These are phyloP conservation scores for Penicillium psychrofluorescens DNA, from an alignment of 495 filamentous ascomycete genomes.

Conservation along the genomic window DNA sequence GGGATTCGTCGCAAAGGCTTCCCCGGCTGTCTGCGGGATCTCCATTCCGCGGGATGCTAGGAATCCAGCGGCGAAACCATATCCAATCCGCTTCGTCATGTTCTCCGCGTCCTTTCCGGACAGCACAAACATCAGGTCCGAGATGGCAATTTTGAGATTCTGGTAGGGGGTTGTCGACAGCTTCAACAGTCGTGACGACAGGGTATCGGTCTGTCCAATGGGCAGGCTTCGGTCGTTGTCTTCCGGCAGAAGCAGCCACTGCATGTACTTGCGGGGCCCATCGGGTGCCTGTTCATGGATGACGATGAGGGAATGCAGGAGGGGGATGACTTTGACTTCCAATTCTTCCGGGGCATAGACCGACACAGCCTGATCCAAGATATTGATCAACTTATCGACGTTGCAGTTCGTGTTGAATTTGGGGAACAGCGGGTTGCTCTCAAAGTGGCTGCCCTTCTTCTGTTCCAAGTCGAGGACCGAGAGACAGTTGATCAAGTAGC, in stretches of 20 bases:
- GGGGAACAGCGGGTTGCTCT: slow-evolving; percentile 56
- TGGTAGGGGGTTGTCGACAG: slow-evolving; percentile 72
- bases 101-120: slow-evolving; percentile 65
- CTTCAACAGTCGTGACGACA: slow-evolving; percentile 70
- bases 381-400: slow-evolving; percentile 61
- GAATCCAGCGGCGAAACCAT: slow-evolving; percentile 87
- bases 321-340: slow-evolving; percentile 59
- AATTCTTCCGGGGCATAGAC: slow-evolving; percentile 57
- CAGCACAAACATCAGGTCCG: slow-evolving; percentile 76
- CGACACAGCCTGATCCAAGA: slow-evolving; percentile 61
- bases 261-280: slow-evolving; percentile 54
- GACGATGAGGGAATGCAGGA: slow-evolving; percentile 63
- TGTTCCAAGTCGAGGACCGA: slow-evolving; percentile 65
- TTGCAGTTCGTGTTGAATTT: slow-evolving; percentile 51
- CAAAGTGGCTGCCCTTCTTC: slow-evolving; percentile 33
- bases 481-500: slow-evolving; percentile 69
- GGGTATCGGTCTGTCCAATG: slow-evolving; percentile 65
- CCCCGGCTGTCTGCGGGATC: slow-evolving; percentile 59
- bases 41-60: slow-evolving; percentile 73
- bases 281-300: slow-evolving; percentile 68
- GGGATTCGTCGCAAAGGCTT: slow-evolving; percentile 42
- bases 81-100: slow-evolving; percentile 78
- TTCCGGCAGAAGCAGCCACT: slow-evolving; percentile 65
- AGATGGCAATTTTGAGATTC: slow-evolving; percentile 66
- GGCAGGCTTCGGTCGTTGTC: slow-evolving; percentile 68